Evolutionary conservation across 495 filamentous ascomycete species (phyloP), one percentile per base, ranked within the genome.

Genomic region (Penicillium longicatenatum): DNA sequence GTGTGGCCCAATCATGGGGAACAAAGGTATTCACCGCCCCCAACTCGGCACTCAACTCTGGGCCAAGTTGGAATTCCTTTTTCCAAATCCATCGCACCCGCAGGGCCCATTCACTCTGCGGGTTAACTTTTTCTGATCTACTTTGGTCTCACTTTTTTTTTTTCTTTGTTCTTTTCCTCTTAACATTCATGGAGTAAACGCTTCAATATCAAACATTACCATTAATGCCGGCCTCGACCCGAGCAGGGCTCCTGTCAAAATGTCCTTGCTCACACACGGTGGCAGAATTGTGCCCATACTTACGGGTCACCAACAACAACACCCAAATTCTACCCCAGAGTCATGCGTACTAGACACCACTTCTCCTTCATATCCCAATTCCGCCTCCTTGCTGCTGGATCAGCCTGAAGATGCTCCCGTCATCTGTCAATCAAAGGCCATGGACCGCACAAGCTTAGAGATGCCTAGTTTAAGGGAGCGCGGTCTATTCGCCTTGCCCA

Each of bases 241-340:
- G 67, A 60, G 67, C 62, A 69, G 69, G 65, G 61, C 67, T 70
- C 50, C 49, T 52, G 55, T 62, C 70, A 78, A 54, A 56, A 79
- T 79, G 77, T 69, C 77, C 58, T 64, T 72, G 50, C 55, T 70
- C 61, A 66, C 63, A 49, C 72, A 76, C 65, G 73, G 71, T 71
- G 73, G 67, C 73, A 78, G 77, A 73, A 78, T 79, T 57, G 75
- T 79, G 67, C 77, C 77, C 59, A 73, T 79, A 72, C 66, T 79
- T 61, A 57, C 62, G 55, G 65, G 70, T 31, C 68, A 60, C 61
- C 62, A 67, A 55, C 64, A 67, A 55, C 62, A 63, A 39, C 41
- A 46, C 22, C 39, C 41, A 54, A 56, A 68, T 56, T 54, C 61
- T 52, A 57, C 66, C 37, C 50, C 68, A 17, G 45, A 63, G 26